phyloP scores from a whole-genome alignment of 2,329 filamentous ascomycete genomes.

The Pestalotiopsis sp. region DNA sequence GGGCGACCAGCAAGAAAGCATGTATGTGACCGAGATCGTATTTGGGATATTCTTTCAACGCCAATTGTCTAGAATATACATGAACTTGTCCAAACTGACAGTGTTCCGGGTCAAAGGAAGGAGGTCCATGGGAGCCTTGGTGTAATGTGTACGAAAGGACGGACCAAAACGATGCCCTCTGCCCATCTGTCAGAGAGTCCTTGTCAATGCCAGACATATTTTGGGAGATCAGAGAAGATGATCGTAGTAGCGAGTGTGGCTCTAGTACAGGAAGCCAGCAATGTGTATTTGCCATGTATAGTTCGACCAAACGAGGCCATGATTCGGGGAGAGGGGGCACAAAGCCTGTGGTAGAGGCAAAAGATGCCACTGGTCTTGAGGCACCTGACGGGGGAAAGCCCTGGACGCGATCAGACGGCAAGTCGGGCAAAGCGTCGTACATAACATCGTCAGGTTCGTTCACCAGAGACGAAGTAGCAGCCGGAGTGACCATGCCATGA shows the following conservation, averaged over 20 bases:
- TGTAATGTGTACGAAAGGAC: background rate
- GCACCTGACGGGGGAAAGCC: background rate
- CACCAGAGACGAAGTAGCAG: background rate
- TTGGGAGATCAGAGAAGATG: background rate
- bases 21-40: background rate
- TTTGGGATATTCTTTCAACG: background rate
- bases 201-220: background rate
- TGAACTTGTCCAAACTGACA: too few species aligned
- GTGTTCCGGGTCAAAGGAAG: background rate
- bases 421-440: background rate
- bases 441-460: background rate
- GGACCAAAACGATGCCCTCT: background rate
- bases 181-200: background rate
- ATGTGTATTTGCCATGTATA: conserved; percentile 1
- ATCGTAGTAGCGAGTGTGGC: background rate
- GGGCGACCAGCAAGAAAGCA: background rate
- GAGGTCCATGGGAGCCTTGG: background rate
- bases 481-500: background rate
- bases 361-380: background rate
- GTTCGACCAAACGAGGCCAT: background rate
- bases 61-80: background rate
- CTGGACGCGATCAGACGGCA: background rate
- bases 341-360: background rate
- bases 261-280: conserved; percentile 4
- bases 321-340: background rate